Evolutionary conservation across 164 flowering plant species (phyloP), one percentile per base, ranked within the genome.

Genomic region (Vitis labrusca): DNA sequence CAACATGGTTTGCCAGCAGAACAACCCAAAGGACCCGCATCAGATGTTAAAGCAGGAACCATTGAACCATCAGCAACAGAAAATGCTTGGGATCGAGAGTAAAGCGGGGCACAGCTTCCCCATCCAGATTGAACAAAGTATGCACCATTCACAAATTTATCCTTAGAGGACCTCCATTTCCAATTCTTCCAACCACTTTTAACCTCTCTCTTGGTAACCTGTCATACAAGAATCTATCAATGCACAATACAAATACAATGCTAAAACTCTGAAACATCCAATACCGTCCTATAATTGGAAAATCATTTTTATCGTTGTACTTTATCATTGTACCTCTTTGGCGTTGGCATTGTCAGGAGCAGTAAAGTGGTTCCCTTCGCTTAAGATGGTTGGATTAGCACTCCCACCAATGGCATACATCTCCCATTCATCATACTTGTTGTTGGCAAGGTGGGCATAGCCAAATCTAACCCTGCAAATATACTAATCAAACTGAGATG

Each of bases 51-150:
- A 61, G 81, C 77, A 62, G 91, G 93, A 54, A 77, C 91, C 74
- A 76, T 49, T 1, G 82, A 64, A 12, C 85, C 93, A 6, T 66
- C 70, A 11, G 85, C 81, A 16, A 79, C 94, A 1, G 49, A 30
- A 63, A 90, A 87, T 3, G 76, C 57, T 50, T 90, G 91, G 13
- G 78, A 37, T 11, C 19, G 27, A 2, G 75, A 17, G 73, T 91
- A 91, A n/a, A 1, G 27, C 17, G 93, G 92, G 0, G 83, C 64
- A 76, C 81, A 78, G 19, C 75, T 82, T 67, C 94, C 95, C 70
- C 76, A 86, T 13, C 93, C 95, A 2, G 97, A 88, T 59, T 76
- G 93, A 62, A 90, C 86, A 75, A 92, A 92, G 67, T 79, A 92
- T 27, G 93, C 97, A 9, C 97, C 97, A 66, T 92, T 92, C 69